Base-by-base conservation (phyloP, 1,139 yeast genomes). In the Diutina catenulata region DNA sequence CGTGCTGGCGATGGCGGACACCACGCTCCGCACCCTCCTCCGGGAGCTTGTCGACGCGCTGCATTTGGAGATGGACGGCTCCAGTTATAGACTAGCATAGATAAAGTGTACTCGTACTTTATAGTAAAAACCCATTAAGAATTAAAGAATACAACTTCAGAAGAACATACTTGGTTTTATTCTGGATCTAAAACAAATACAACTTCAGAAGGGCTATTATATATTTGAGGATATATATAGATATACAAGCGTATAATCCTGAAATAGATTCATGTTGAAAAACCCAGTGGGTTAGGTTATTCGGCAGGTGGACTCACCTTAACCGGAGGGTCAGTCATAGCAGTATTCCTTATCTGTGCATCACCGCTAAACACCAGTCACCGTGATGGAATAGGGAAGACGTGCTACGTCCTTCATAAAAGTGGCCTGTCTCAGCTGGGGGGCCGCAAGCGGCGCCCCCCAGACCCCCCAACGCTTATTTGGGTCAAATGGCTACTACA, bases 201-300 rank as follows among this genome's bases (percentile, higher is more conserved):
- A 8, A 8, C 28, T 25, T 13, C 15, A 5, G 5, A 8, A 5
- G 6, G 15, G 15, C 13, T 5, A 21, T 20, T 5, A 4, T 16
- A 44, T 48, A 65, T 13, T 70, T 70, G n/a, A n/a, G n/a, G n/a
- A n/a, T n/a, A n/a, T n/a, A n/a, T n/a, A n/a, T n/a, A n/a, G n/a
- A n/a, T n/a, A n/a, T n/a, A n/a, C 45, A 54, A 58, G 8, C 71
- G 71, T 20, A 67, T 47, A 39, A 62, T 51, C 45, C 67, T 68
- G 20, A 75, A 65, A 46, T 74, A 75, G 40, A 10, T 8, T 22
- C 10, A 22, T 10, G 10, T 8, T 10, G 9, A 22, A 22, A 22
- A 22, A 22, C 24, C 7, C 7, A 22, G 10, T 8, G 7, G 10
- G 9, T 22, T 22, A 10, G 24, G 10, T 7, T 8, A 22, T 22